These are phyloP conservation scores for Clavispora fructus DNA, from an alignment of 805 yeast species.

Conservation along the genomic window DNA sequence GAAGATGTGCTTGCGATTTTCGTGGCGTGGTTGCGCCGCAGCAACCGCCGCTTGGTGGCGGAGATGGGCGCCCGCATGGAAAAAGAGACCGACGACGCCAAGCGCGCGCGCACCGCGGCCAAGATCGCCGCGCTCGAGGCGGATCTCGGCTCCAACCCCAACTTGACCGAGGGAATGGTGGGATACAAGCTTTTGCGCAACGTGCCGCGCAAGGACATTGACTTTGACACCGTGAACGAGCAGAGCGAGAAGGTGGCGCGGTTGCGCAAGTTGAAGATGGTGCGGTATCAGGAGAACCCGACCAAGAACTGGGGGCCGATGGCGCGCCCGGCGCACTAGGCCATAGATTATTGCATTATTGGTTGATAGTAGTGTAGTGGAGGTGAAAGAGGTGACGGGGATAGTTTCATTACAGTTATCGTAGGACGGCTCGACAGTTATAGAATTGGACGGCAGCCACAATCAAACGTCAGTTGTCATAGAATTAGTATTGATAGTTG, in stretches of 20 bases:
- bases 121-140: slow-evolving; percentile 20
- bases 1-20: slow-evolving; percentile 68
- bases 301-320: slow-evolving; percentile 97
- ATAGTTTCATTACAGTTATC: too few relatives aligned
- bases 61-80: slow-evolving; percentile 13
- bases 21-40: slow-evolving; percentile 48
- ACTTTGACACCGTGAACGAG: slow-evolving; percentile 58
- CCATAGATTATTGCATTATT: too few relatives aligned
- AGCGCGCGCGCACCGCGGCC: slow-evolving; percentile 7
- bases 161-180: slow-evolving; percentile 35
- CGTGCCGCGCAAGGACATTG: slow-evolving; percentile 36
- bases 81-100: slow-evolving; percentile 10
- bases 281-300: slow-evolving; percentile 89
- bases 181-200: slow-evolving; percentile 54
- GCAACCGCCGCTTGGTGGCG: slow-evolving; percentile 24
- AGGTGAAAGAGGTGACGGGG: too few relatives aligned
- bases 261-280: slow-evolving; percentile 71
- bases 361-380: too few relatives aligned
- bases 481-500: too few relatives aligned
- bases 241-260: slow-evolving; percentile 52
- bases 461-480: too few relatives aligned
- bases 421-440: too few relatives aligned
- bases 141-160: slow-evolving; percentile 34
- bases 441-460: too few relatives aligned
- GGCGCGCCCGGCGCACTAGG: slow-evolving; percentile 51